Evolutionary conservation across 805 yeast species (phyloP), one percentile per base, ranked within the genome.

Genomic region (Kodamaea jinghongensis): DNA sequence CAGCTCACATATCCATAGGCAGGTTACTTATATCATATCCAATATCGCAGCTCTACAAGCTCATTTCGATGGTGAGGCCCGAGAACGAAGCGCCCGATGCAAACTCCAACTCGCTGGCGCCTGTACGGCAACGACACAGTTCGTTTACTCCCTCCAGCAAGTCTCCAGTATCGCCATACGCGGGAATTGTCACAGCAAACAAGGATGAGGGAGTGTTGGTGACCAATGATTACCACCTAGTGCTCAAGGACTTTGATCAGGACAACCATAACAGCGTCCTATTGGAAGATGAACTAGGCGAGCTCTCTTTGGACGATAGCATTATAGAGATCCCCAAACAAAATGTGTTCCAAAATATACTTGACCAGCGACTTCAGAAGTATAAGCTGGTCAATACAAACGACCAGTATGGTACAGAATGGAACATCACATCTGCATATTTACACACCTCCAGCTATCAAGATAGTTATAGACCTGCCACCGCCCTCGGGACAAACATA

Each of bases 341-440:
- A 10, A 40, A 40, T 28, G 39, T 31, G 2, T 26, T 40, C 16
- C 28, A 25, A 17, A 13, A 27, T 4, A 23, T 35, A 5, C 22
- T 35, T 4, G 14, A 22, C 14, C 25, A 39, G 4, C 25, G 43
- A 8, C 32, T 40, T 6, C 28, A 27, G 25, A 28, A 13, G 12
- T 6, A 26, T 17, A 20, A n/a, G 12, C 22, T 5, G 15, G 9
- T 25, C n/a, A 26, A 6, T 6, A 25, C 40, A 5, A 9, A 20
- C 2, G 15, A 23, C 3, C 61, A 63, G 20, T 71, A 71, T 42
- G 76, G 76, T 3, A 64, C 71, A 1, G 44, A 56, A 2, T 60
- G 69, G 34, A 30, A 38, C 14, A 17, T 39, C 33, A 57, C 30
- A 45, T 51, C 51, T 32, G 17, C 28, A 15, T 31, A 39, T 20